Evolutionary conservation across 140 eudicot genomes (phyloP).

Genomic region (Bidens hawaiensis): DNA sequence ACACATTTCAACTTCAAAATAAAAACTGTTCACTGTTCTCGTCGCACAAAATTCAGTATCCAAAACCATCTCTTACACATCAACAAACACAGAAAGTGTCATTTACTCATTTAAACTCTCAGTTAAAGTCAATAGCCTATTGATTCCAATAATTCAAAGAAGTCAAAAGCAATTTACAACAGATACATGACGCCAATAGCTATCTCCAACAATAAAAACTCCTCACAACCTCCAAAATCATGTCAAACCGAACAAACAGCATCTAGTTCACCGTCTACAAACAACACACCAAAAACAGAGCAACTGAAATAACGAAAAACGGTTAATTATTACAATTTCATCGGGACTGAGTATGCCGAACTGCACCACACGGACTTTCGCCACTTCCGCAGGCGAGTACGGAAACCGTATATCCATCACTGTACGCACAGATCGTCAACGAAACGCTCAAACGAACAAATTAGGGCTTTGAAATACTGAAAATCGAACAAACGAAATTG

Average conservation of each 20-base stretch:
- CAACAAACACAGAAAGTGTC: background rate
- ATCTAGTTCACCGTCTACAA: no score
- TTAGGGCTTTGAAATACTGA: constrained; percentile 24
- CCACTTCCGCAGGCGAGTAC: constrained; percentile 90
- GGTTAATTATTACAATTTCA: constrained; percentile 73
- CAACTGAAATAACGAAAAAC: constrained; percentile 5
- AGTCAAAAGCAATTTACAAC: background rate
- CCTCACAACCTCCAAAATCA: background rate
- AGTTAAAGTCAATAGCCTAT: background rate
- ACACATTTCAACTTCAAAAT: no score
- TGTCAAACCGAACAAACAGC: background rate
- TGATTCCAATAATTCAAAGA: background rate
- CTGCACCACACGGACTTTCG: constrained; percentile 81
- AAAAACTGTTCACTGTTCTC: no score
- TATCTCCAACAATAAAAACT: no score
- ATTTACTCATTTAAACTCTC: background rate
- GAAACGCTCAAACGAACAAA: background rate
- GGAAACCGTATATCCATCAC: constrained; percentile 92
- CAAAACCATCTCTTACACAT: background rate
- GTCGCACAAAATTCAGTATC: background rate
- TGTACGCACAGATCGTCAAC: constrained; percentile 15
- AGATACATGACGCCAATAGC: background rate
- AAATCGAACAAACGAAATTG: background rate
- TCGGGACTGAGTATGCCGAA: constrained; percentile 96
- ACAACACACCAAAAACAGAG: no score